A percentile compares a stretch with the other conserved stretches of the same genome.
Conservation (phyloP, 2,329 filamentous ascomycete genomes). For the Clarireedia homoeocarpa region DNA sequence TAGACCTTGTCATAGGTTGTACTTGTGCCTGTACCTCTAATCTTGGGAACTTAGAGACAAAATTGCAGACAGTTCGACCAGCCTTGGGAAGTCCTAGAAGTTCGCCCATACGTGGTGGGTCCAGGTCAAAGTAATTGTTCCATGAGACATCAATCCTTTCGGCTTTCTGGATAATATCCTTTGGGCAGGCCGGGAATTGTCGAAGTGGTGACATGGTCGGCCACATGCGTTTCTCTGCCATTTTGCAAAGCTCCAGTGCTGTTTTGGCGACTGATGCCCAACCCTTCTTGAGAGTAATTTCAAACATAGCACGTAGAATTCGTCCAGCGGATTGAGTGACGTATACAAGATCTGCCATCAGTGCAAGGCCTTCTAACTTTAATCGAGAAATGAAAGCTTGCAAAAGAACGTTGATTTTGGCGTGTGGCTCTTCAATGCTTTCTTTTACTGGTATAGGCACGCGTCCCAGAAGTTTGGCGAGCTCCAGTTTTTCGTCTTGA, state of each 20-base stretch:
- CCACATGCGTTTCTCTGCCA: constrained; percentile 99
- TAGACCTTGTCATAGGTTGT: constrained; percentile 87
- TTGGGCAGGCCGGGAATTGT: constrained; percentile 76
- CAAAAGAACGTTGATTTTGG: constrained; percentile 95
- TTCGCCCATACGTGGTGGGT: constrained; percentile 93
- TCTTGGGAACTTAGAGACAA: constrained; percentile 88
- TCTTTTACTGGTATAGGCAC: constrained; percentile 97
- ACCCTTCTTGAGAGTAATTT: constrained; percentile 94
- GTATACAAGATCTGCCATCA: constrained; percentile 98
- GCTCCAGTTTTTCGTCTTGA: constrained; percentile 93
- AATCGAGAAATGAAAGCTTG: constrained; percentile 95
- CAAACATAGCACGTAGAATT: constrained; percentile 91
- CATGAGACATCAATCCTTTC: constrained; percentile 93
- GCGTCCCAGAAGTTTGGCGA: constrained; percentile 80
- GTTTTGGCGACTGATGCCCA: constrained; percentile 92
- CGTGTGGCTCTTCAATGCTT: constrained; percentile 90
- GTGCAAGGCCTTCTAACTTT: constrained; percentile 83
- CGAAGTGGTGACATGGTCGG: constrained; percentile 94
- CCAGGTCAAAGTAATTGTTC: constrained; percentile 90
- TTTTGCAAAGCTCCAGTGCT: constrained; percentile 92
- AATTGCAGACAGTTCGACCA: constrained; percentile 73
- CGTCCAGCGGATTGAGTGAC: constrained; percentile 96
- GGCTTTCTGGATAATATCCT: constrained; percentile 83
- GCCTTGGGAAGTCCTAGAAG: constrained; percentile 84
- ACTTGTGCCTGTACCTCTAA: constrained; percentile 89